These are phyloP conservation scores for Phytophthora sp. DNA, from an alignment of 352 stramenopile species.

Conservation along the genomic window DNA sequence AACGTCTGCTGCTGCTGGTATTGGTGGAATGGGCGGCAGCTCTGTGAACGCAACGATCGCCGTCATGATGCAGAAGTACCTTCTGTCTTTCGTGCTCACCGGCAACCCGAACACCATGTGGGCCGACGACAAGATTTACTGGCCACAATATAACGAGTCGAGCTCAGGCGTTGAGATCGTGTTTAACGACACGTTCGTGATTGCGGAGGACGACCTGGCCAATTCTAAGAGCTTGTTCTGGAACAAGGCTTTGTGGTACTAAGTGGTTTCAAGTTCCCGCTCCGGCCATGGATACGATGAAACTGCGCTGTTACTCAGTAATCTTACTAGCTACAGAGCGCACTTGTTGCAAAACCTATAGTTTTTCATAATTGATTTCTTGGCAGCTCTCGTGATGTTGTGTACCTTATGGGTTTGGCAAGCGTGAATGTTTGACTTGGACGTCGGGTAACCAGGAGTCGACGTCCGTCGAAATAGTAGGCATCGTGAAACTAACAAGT, in stretches of 20 bases:
- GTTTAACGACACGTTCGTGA: conserved; percentile 35
- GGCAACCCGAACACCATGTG: conserved; percentile 29
- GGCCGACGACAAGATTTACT: conserved; percentile 34
- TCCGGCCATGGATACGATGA: no score
- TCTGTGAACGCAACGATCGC: conserved; percentile 23
- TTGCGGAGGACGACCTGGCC: conserved; percentile 20
- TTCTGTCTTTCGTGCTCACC: conserved; percentile 32
- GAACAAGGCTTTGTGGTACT: conserved; percentile 39
- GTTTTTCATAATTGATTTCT: no score
- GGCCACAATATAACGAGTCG: conserved; percentile 26
- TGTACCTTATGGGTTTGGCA: no score
- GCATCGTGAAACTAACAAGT: no score
- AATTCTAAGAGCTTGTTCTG: conserved; percentile 29
- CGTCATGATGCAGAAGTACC: conserved; percentile 34
- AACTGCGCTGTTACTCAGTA: no score
- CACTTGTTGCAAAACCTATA: no score
- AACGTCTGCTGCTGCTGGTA: not conserved
- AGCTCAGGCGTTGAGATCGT: conserved; percentile 24
- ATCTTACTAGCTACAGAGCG: no score
- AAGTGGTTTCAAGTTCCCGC: not conserved
- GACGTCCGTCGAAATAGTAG: no score
- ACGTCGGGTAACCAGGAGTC: no score
- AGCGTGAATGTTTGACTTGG: no score
- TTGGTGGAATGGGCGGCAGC: conserved; percentile 6
- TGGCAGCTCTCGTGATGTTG: no score